Evolutionary conservation across 2,329 filamentous ascomycete genomes (phyloP), one percentile per base, ranked within the genome.

Genomic region (Pleomassaria siparia): DNA sequence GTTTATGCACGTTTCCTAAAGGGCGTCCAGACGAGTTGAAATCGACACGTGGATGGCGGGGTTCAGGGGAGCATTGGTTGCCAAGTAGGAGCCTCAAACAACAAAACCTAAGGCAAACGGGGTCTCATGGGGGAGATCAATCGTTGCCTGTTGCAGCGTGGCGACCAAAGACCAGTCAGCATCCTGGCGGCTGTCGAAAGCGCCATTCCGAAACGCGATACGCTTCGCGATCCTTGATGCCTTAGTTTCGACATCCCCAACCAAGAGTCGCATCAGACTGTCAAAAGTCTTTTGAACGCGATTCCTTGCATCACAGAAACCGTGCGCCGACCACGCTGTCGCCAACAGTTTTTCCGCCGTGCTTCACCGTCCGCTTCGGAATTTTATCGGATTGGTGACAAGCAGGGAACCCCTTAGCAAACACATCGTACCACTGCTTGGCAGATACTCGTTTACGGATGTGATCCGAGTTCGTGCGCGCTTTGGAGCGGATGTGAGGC

Each of bases 311-410:
- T 15, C 18, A 24, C 20, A 22, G 18, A 37, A 37, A 13, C 35
- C 35, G 35, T 37, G 35, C 35, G 35, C 20, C 21, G 18, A 21
- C 10, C 20, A 22, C 10, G 20, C 24, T 37, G 35, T 37, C 35
- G 35, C 18, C 20, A 37, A 37, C 35, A n/a, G n/a, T n/a, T n/a
- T n/a, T 37, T 18, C 35, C 35, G 18, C 18, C 24, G 13, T 37
- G 35, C 35, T 37, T 24, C 35, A 37, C 35, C 35, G n/a, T 37
- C 35, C 18, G 18, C 18, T 22, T 37, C 35, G 35, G 35, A 22
- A 18, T n/a, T 37, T 13, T 11, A 7, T 24, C 35, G 20, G 35
- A 22, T 15, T 13, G 10, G 9, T 22, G 24, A 37, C 35, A 37
- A 37, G 35, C 35, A 37, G 18, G 35, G 35, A 22, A 22, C 12